Conservation (phyloP, 2,329 filamentous ascomycete species). For the Aspergillus terreus region DNA sequence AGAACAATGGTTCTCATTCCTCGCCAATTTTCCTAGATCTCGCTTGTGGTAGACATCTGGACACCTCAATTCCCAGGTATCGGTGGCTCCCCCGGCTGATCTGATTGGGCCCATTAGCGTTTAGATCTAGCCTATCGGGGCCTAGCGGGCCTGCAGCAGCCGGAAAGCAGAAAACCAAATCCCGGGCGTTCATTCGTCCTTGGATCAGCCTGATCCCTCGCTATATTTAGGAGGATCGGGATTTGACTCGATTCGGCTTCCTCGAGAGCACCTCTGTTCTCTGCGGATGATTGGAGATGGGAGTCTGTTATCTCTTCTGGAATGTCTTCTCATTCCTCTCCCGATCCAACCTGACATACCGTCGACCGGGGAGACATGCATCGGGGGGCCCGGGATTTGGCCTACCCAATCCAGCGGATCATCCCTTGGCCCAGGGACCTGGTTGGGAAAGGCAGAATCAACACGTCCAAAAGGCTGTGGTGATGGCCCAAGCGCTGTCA, state of each 20-base stretch:
- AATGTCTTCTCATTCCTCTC: background rate
- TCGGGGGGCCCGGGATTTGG: background rate
- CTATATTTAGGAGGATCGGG: background rate
- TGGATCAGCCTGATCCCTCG: background rate
- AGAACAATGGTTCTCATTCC: too few relatives aligned
- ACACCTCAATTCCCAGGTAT: too few relatives aligned
- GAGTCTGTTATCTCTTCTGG: background rate
- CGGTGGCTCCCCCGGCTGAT: too few relatives aligned
- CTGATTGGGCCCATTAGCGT: too few relatives aligned
- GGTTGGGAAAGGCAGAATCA: background rate
- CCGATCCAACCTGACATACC: background rate
- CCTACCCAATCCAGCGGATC: conserved; percentile 7
- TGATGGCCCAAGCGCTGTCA: background rate
- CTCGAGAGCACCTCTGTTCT: background rate
- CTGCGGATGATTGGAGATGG: background rate
- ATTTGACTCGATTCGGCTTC: background rate
- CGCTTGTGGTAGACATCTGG: too few relatives aligned
- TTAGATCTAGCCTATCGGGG: too few relatives aligned
- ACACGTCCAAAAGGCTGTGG: background rate
- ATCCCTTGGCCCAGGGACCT: background rate
- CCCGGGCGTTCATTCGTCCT: too few relatives aligned
- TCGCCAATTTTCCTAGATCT: too few relatives aligned
- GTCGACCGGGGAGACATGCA: background rate
- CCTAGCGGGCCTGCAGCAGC: background rate
- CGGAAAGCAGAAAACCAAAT: background rate